Evolutionary conservation across 805 yeast genomes (phyloP), one percentile per base, ranked within the genome.

Genomic region (Metschnikowia proteae): DNA sequence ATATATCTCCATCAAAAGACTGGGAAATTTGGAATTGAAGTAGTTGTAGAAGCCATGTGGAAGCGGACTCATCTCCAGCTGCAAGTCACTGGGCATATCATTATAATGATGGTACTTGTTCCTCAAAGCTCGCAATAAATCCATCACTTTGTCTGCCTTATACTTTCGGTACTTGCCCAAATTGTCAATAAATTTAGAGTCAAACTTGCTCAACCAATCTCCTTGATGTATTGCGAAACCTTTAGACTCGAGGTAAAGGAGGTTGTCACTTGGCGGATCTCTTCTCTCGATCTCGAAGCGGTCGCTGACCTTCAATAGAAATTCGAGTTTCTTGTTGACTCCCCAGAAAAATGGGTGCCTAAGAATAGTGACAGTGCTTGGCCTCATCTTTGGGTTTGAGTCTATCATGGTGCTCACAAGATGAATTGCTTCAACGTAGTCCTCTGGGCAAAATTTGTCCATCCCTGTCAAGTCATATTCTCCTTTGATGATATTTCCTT

Each of bases 41-140:
- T 87, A 94, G 38, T 71, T 66, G 65, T 88, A 86, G 62, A 88
- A 94, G 0, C 96, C 97, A 43, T 81, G 81, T 0, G 97, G 97
- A 27, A 89, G 67, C 0, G 92, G 85, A 17, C 88, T 84, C 80
- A 94, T 85, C 43, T 79, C 74, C 11, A 61, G 63, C 45, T 80
- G 82, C 49, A 94, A 73, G 10, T 72, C 78, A 7, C 68, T 75
- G 1, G 97, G 96, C 61, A 91, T 69, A 64, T 94, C 99, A 67
- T 89, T 89, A 65, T 79, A 92, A 65, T 94, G 99, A 65, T 94
- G 98, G 60, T 88, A 85, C 65, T 94, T 94, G 70, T 94, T 94
- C 59, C 99, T 76, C 57, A 94, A 66, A 0, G 97, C 97, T 50
- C 99, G 74, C 50, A 94, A 67, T 45, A 94, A 68, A 64, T 94